Base-by-base conservation (phyloP, 2,329 filamentous ascomycete species). In the Ceratocystis papillata region DNA sequence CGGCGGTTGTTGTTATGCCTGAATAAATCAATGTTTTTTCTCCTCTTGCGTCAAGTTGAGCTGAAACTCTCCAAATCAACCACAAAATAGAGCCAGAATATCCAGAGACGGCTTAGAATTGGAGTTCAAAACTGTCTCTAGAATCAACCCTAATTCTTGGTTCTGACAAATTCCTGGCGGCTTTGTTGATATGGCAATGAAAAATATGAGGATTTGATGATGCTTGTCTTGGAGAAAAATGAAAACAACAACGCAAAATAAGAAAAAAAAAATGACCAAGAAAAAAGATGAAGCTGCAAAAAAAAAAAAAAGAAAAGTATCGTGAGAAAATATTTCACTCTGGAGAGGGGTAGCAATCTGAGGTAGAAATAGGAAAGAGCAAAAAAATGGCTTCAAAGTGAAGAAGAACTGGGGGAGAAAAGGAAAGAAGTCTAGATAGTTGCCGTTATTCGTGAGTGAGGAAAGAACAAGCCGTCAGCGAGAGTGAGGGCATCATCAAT, bases 11-110 rank as follows among this genome's bases (percentile, higher is more conserved):
- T 59, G 28, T 59, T 59, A 12, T 59, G 55, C 55, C 22, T 8
- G 55, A 28, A 59, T 59, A 59, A 59, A 33, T 28, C 55, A 59
- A 59, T 59, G 55, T 37, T 59, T 59, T 59, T 57, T 59, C 33
- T 37, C 28, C 55, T 37, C 55, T 25, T 33, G 22, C 53, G 53
- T 25, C 53, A 57, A 57, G 28, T 8, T 25, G 12, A 59, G 6
- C 55, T 33, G 55, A 59, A 30, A 59, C 55, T 37, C 53, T 20
- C 48, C 48, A 17, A 60, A 60, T 20, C 55, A 59, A 59, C 28
- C 55, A 37, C 12, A 7, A 59, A 59, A 37, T n/a, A 25, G 17
- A 37, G 55, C 15, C 2, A n/a, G 12, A 59, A 33, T 17, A n/a
- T 10, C 1, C 48, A 53, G 6, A 8, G 28, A 59, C 55, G 1